phyloP scores from a whole-genome alignment of 108 stramenopile genomes.

The Cyclotella baltica region DNA sequence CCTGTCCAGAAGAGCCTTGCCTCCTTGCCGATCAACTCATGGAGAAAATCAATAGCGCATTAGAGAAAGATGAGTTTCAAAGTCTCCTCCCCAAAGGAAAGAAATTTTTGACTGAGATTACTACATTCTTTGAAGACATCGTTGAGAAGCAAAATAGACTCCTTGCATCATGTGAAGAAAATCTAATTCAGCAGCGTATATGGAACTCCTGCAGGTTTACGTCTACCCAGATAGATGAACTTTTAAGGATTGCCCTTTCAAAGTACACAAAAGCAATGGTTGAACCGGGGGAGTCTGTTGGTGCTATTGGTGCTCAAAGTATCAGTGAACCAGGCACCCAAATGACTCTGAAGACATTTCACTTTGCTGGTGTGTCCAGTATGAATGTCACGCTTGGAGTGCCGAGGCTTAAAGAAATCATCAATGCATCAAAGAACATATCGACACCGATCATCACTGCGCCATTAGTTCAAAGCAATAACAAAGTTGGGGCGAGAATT shows the following conservation, averaged over 20 bases:
- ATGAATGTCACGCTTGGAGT: constrained; percentile 99
- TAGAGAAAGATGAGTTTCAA: constrained; percentile 69
- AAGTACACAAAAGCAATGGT: constrained; percentile 86
- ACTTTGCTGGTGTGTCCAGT: constrained; percentile 98
- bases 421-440: constrained; percentile 97
- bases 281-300: constrained; percentile 97
- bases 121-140: constrained; percentile 65
- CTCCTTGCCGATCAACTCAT: constrained; percentile 61
- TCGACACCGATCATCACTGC: constrained; percentile 99
- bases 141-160: constrained; percentile 63
- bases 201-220: constrained; percentile 87
- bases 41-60: constrained; percentile 50
- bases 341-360: constrained; percentile 98
- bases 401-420: constrained; percentile 98
- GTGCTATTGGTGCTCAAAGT: constrained; percentile 97
- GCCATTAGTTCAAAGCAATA: constrained; percentile 85
- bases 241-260: constrained; percentile 72
- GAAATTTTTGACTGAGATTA: constrained; percentile 75
- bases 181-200: constrained; percentile 41
- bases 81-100: constrained; percentile 71
- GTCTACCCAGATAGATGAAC: constrained; percentile 70
- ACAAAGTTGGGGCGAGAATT: constrained; percentile 91
- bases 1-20: constrained; percentile 64
- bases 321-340: constrained; percentile 98
- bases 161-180: constrained; percentile 24